Conservation (phyloP, 495 filamentous ascomycete species). For the Zalerion maritima region DNA sequence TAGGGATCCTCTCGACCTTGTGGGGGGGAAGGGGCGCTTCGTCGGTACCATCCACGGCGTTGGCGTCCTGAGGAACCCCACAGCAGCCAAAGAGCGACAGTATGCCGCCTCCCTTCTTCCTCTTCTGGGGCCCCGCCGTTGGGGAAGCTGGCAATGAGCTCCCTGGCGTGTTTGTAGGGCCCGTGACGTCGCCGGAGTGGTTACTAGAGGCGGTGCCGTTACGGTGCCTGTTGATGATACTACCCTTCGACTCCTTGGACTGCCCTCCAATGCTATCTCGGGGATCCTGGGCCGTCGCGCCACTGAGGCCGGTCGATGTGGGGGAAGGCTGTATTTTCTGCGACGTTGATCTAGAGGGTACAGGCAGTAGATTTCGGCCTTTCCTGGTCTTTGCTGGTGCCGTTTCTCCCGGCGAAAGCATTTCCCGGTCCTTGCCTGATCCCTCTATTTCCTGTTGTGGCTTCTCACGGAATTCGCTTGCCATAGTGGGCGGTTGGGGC, state of each 20-base stretch:
- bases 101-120: slow-evolving; percentile 49
- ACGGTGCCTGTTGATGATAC: slow-evolving; percentile 49
- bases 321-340: slow-evolving; percentile 48
- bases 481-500: slow-evolving; percentile 21
- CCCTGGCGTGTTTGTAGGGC: slow-evolving; percentile 29
- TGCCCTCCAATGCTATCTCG: slow-evolving; percentile 44
- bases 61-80: slow-evolving; percentile 48
- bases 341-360: slow-evolving; percentile 56
- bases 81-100: slow-evolving; percentile 72
- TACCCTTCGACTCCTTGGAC: slow-evolving; percentile 50
- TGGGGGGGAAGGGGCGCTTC: slow-evolving; percentile 45
- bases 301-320: slow-evolving; percentile 48
- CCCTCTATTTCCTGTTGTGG: slow-evolving; percentile 22
- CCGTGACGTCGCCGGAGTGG: slow-evolving; percentile 29
- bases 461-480: slow-evolving; percentile 20
- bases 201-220: slow-evolving; percentile 51
- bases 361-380: slow-evolving; percentile 40
- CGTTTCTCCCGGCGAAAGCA: slow-evolving; percentile 25
- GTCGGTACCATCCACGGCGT: slow-evolving; percentile 46
- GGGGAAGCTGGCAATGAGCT: slow-evolving; percentile 32
- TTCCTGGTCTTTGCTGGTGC: slow-evolving; percentile 38
- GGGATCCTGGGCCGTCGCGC: slow-evolving; percentile 47
- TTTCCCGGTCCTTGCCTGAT: slow-evolving; percentile 31
- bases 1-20: slow-evolving; percentile 41
- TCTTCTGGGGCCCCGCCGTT: slow-evolving; percentile 33